Base-by-base conservation (phyloP, 1,284 basidiomycete species). In the Irpex sp. region DNA sequence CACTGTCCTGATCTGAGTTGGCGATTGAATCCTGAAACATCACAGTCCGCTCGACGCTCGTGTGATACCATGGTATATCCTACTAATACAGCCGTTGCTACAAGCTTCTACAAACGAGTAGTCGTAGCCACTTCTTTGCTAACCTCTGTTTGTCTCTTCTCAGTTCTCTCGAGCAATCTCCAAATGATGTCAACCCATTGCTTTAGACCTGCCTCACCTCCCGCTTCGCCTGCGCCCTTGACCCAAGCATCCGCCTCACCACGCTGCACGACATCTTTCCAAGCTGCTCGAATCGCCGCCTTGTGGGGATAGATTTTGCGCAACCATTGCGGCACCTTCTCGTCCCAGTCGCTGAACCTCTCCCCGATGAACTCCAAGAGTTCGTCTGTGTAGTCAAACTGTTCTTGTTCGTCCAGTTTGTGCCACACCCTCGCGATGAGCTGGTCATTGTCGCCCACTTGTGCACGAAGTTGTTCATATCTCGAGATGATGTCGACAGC, bases 311-410 rank as follows among this genome's bases (percentile, higher is more conserved):
- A 90, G 65, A 85, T 75, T 64, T 84, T 81, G 65, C 79, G 77
- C 65, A 84, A 82, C 90, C 89, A 91, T 4, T 74, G 67, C 1
- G 79, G 73, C 0, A 84, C 82, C 63, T 74, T 74, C 46, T 73
- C 72, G n/a, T 71, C 66, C 17, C 70, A 70, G 26, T 68, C 72
- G 11, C 73, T 72, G 26, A 72, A 75, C 61, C 70, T 69, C 60
- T 64, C 67, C 11, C 65, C 75, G 0, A 80, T 78, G 66, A 89
- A 83, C 4, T 75, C 76, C 58, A 82, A 79, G 61, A 93, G 71
- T 47, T 76, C 76, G 62, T 89, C 85, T 17, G 87, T 81, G 71
- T 93, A 91, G n/a, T 81, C 77, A 72, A 86, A 92, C 68, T 90
- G 88, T 60, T 87, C 83, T 60, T 74, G 64, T 2, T 73, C 74